Percentiles rank a stretch among this genome's conserved stretches.
Evolutionary conservation across 345 rosid species (phyloP).

Genomic region (Rhodomyrtus tomentosa): DNA sequence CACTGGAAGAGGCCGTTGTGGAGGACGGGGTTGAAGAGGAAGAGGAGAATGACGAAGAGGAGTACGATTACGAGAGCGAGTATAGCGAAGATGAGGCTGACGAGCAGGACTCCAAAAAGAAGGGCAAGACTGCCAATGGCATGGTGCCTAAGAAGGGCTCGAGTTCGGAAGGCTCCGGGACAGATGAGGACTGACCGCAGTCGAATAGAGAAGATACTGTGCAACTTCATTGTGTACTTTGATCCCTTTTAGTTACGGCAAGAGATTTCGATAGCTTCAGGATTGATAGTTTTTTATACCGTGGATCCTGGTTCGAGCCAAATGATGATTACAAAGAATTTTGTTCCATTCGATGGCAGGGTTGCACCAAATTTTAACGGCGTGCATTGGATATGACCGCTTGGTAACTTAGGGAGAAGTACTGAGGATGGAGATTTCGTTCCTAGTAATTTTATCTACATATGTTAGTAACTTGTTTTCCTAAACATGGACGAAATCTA

Average conservation of each 20-base stretch:
- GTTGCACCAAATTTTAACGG: neutral
- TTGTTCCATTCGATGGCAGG: neutral
- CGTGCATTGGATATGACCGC: neutral
- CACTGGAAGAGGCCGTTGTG: slow-evolving; percentile 52
- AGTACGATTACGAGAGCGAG: slow-evolving; percentile 79
- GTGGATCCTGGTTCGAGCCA: neutral
- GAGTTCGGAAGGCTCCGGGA: slow-evolving; percentile 57
- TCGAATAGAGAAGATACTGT: too few species aligned
- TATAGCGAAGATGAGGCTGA: slow-evolving; percentile 88
- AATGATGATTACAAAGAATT: neutral
- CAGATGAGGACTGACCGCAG: slow-evolving; percentile 41
- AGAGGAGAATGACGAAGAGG: slow-evolving; percentile 85
- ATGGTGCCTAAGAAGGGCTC: slow-evolving; percentile 28
- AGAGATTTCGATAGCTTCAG: too few species aligned
- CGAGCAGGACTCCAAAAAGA: slow-evolving; percentile 50
- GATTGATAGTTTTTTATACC: neutral
- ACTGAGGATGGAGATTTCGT: neutral
- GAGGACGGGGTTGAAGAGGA: slow-evolving; percentile 94
- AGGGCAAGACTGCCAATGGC: slow-evolving; percentile 44
- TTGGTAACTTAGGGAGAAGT: neutral
- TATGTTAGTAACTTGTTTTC: neutral
- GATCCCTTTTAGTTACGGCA: too few species aligned
- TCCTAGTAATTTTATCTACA: neutral
- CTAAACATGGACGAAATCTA: neutral
- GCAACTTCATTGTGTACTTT: too few species aligned